Evolutionary conservation across 2,329 filamentous ascomycete species (phyloP).

Genomic region (Cladophialophora psammophila): DNA sequence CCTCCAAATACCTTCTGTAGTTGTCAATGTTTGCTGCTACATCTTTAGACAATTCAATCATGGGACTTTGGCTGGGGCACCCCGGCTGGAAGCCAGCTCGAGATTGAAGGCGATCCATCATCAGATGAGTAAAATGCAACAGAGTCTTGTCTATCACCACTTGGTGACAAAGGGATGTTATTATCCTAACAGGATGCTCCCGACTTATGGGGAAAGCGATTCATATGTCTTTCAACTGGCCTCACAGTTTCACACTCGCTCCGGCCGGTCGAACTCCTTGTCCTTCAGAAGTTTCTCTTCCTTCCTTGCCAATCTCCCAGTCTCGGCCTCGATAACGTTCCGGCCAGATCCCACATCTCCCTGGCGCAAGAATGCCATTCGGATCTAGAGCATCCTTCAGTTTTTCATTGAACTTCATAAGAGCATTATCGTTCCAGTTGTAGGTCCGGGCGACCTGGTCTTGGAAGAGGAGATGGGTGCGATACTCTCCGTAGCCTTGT

Average conservation of each 20-base stretch:
- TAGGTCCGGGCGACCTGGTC: constrained; percentile 57
- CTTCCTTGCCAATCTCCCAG: constrained; percentile 31
- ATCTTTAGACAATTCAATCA: not conserved
- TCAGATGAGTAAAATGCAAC: too few species aligned
- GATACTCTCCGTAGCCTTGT: constrained; percentile 56
- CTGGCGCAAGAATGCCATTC: constrained; percentile 57
- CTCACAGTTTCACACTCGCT: constrained; percentile 8
- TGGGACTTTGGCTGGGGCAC: too few species aligned
- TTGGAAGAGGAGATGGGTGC: constrained; percentile 55
- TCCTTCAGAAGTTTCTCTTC: constrained; percentile 18
- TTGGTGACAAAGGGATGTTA: not conserved
- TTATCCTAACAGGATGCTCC: not conserved
- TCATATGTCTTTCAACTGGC: not conserved
- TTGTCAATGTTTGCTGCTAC: not conserved
- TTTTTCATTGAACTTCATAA: constrained; percentile 54
- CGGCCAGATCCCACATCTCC: constrained; percentile 56
- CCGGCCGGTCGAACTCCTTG: constrained; percentile 2
- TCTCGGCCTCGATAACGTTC: constrained; percentile 27
- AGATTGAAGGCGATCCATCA: too few species aligned
- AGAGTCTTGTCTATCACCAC: not conserved
- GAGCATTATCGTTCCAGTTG: constrained; percentile 51
- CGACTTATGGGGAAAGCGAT: not conserved
- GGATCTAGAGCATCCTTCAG: constrained; percentile 59
- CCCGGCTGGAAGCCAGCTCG: too few species aligned
- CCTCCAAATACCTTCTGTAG: too few species aligned